Evolutionary conservation across 139 green algal species (phyloP).

Genomic region (Desmodesmus armatus): DNA sequence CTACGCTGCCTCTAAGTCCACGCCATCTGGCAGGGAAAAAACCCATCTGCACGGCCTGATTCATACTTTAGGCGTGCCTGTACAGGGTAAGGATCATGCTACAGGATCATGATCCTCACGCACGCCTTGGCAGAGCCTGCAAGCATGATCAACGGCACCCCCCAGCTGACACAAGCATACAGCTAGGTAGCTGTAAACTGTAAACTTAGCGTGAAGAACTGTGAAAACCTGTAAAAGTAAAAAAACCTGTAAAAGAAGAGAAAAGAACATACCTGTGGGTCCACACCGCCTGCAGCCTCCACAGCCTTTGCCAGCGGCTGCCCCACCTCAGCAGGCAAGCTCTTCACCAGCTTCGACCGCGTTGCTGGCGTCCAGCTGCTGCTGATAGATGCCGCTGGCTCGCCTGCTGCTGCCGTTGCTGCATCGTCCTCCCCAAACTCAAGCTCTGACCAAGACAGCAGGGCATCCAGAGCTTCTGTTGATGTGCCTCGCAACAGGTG

Average conservation of each 20-base stretch:
- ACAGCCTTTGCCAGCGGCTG: slow-evolving; percentile 4
- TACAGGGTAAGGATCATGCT: too few relatives aligned
- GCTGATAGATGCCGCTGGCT: background rate
- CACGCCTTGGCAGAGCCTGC: too few relatives aligned
- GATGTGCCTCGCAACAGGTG: slow-evolving; percentile 77
- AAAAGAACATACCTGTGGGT: slow-evolving; percentile 21
- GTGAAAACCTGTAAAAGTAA: background rate
- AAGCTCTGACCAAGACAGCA: slow-evolving; percentile 67
- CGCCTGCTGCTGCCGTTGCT: background rate
- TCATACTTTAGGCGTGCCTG: too few relatives aligned
- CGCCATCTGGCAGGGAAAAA: too few relatives aligned
- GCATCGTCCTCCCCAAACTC: slow-evolving; percentile 45
- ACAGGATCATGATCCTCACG: too few relatives aligned
- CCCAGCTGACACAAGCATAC: too few relatives aligned
- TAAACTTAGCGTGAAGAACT: background rate
- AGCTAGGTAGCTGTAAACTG: background rate
- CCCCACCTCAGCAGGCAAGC: slow-evolving; percentile 52
- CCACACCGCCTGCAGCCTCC: slow-evolving; percentile 15
- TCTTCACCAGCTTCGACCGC: slow-evolving; percentile 47
- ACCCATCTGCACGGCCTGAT: too few relatives aligned
- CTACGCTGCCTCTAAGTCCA: too few relatives aligned
- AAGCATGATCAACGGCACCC: too few relatives aligned
- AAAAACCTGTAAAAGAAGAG: too few relatives aligned
- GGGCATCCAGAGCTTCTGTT: slow-evolving; percentile 63
- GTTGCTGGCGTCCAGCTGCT: slow-evolving; percentile 50